phyloP scores from a whole-genome alignment of 2,329 filamentous ascomycete genomes.

The Apiospora kogelbergensis region DNA sequence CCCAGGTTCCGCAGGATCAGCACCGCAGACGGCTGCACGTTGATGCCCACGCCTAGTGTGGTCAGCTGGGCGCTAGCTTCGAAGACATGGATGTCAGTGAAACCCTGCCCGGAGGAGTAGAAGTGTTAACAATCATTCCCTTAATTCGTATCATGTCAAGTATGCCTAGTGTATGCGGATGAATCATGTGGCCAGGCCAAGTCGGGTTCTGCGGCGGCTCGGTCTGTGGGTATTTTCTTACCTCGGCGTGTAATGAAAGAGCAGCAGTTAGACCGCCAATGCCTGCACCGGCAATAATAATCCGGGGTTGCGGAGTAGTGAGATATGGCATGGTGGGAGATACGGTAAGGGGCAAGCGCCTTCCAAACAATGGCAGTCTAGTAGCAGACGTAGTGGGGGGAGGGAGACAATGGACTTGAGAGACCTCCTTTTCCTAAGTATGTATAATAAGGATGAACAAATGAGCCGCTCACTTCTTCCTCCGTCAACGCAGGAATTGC shows the following conservation, averaged over 20 bases:
- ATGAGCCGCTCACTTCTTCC: not conserved
- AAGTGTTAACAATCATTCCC: not conserved
- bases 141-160: not conserved
- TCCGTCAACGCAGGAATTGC: not conserved
- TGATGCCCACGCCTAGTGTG: slow-evolving; percentile 45
- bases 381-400: not conserved
- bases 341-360: not conserved
- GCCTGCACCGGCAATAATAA: slow-evolving; percentile 31
- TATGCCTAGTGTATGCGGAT: not conserved
- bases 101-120: slow-evolving; percentile 16
- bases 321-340: slow-evolving; percentile 2
- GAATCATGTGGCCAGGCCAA: not conserved
- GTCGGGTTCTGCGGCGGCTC: not conserved
- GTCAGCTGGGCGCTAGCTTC: slow-evolving; percentile 41
- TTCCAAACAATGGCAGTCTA: not conserved
- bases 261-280: slow-evolving; percentile 29
- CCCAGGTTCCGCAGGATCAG: slow-evolving; percentile 44
- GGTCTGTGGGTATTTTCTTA: not conserved
- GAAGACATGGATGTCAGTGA: slow-evolving; percentile 42
- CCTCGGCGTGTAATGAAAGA: slow-evolving; percentile 28
- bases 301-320: slow-evolving; percentile 19
- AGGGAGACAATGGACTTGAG: not conserved
- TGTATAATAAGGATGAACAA: not conserved
- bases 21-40: slow-evolving; percentile 45
- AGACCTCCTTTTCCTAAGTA: not conserved